Conservation (phyloP, 2,329 filamentous ascomycete genomes). For the Orbilia blumenaviensis region DNA sequence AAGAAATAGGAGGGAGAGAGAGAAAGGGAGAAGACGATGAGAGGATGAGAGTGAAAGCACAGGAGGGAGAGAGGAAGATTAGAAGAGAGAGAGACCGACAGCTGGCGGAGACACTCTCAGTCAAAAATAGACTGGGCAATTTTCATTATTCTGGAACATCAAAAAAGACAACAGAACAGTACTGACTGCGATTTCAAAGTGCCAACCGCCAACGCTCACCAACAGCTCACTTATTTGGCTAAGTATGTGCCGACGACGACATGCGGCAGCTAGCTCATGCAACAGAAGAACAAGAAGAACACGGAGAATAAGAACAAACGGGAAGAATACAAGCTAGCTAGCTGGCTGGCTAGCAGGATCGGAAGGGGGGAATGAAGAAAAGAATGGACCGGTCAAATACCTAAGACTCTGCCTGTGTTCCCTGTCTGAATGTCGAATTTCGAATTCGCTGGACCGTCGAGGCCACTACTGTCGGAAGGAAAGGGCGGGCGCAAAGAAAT, state of each 20-base stretch:
- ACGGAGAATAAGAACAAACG: too few species aligned
- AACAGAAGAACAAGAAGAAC: too few species aligned
- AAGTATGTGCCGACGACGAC: too few species aligned
- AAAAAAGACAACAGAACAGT: background rate
- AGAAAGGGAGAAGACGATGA: background rate
- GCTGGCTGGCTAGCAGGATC: background rate
- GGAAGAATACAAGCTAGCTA: too few species aligned
- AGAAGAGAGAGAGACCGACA: background rate
- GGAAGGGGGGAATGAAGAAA: background rate
- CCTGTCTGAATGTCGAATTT: too few species aligned
- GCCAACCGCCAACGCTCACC: too few species aligned
- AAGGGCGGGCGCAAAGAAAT: background rate
- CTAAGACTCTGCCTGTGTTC: background rate
- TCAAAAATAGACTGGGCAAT: too few species aligned
- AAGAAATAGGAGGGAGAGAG: background rate
- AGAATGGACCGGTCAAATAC: slow-evolving; percentile 9
- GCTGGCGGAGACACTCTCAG: background rate
- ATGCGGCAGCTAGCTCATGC: too few species aligned
- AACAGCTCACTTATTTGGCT: background rate
- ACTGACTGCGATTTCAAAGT: too few species aligned
- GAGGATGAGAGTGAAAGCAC: background rate
- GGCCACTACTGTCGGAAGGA: background rate
- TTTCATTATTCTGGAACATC: too few species aligned
- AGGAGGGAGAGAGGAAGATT: background rate
- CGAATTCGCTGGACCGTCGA: background rate